Conservation (phyloP, 345 rosid species). For the Ricinus communis region DNA sequence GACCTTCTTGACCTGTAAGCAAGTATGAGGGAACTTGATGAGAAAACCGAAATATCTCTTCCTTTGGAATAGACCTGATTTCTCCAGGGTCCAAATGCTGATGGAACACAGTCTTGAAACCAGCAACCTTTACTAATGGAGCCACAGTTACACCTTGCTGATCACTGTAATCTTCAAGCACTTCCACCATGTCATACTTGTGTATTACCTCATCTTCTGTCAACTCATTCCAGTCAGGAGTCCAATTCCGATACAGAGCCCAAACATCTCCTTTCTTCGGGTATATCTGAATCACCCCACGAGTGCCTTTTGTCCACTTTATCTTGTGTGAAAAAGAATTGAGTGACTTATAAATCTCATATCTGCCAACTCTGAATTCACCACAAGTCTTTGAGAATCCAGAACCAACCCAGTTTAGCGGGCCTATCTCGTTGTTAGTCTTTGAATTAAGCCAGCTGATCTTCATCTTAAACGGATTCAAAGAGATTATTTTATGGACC, state of each 20-base stretch:
- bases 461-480: constrained; percentile 23
- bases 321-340: constrained; percentile 30
- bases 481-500: constrained; percentile 14
- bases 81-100: constrained; percentile 27
- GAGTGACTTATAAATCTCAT: constrained; percentile 11
- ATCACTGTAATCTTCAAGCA: constrained; percentile 25
- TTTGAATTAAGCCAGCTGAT: constrained; percentile 31
- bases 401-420: constrained; percentile 24
- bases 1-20: constrained; percentile 30
- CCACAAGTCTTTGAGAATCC: constrained; percentile 28
- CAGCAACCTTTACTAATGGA: constrained; percentile 29
- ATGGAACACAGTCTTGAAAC: constrained; percentile 29
- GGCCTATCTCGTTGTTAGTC: constrained; percentile 20
- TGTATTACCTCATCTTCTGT: constrained; percentile 26
- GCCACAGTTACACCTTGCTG: constrained; percentile 19
- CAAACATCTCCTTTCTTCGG: constrained; percentile 28
- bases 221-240: constrained; percentile 29
- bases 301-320: constrained; percentile 19
- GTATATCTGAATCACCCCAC: constrained; percentile 23
- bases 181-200: constrained; percentile 32
- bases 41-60: constrained; percentile 30
- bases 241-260: constrained; percentile 31
- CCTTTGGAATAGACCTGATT: constrained; percentile 19
- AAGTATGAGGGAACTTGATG: constrained; percentile 27
- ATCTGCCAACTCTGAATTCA: constrained; percentile 23